These are phyloP conservation scores for Venturia carpophila DNA, from an alignment of 2,329 filamentous ascomycete species.

Conservation along the genomic window DNA sequence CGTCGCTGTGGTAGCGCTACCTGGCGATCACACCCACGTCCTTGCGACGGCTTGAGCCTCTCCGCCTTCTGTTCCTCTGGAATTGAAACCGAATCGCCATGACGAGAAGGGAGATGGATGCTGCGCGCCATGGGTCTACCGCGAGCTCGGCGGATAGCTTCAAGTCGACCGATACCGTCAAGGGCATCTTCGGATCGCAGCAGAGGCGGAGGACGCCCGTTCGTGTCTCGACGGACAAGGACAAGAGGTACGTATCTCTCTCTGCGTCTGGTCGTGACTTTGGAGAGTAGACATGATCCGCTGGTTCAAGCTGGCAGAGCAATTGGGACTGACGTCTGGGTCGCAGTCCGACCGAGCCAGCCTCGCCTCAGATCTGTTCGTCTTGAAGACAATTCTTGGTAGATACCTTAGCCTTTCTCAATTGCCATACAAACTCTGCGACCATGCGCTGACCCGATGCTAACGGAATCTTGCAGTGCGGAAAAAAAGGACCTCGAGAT, in stretches of 20 bases:
- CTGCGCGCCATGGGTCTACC: slow-evolving; percentile 57
- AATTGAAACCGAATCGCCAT: slow-evolving; percentile 35
- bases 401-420: slow-evolving; percentile 15
- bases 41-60: neutral
- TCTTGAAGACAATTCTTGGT: slow-evolving; percentile 8
- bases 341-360: neutral
- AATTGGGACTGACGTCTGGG: neutral
- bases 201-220: slow-evolving; percentile 32
- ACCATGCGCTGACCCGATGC: slow-evolving; percentile 28
- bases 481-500: slow-evolving; percentile 21
- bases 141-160: slow-evolving; percentile 60
- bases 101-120: slow-evolving; percentile 55
- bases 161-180: slow-evolving; percentile 58
- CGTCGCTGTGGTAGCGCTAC: slow-evolving; percentile 1
- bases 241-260: slow-evolving; percentile 39
- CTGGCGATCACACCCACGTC: neutral
- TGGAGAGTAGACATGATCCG: neutral
- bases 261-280: neutral
- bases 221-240: slow-evolving; percentile 51
- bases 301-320: neutral
- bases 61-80: neutral
- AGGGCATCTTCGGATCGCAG: slow-evolving; percentile 35
- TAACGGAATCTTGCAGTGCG: slow-evolving; percentile 30
- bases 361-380: neutral
- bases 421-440: slow-evolving; percentile 16